Evolutionary conservation across 257 asterid genomes (phyloP), one percentile per base, ranked within the genome.

Genomic region (Handroanthus guayacan): DNA sequence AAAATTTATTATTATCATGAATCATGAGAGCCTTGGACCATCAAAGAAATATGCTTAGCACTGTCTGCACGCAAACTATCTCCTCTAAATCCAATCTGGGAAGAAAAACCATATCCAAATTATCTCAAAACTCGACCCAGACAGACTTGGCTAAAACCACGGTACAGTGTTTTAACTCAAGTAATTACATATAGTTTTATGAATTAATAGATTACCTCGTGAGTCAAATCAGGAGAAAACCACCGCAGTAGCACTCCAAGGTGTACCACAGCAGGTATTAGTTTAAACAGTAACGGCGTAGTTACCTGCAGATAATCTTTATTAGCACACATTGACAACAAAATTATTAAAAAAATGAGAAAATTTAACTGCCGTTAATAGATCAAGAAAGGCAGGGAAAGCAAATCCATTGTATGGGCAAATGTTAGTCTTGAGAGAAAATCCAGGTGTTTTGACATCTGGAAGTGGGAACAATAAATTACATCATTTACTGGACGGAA

Each of bases 271-370:
- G 86, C 91, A 75, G 96, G 97, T 81, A 90, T 92, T 86, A 90
- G 82, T 85, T 90, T 92, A 90, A 92, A 92, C 54, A 92, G 82
- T 69, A 92, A 85, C 39, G 97, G 96, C 36, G 96, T 92, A 43
- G 97, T 92, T 50, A 92, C 92, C 97, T 89, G 88, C 86, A 77
- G 45, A 76, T 74, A 60, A 44, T 43, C 73, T 54, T 68, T 55
- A 57, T 90, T 41, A 81, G 83, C 75, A 77, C 18, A 54, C 44
- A 61, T 41, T 16, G 25, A 62, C 55, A 67, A 68, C 54, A 66
- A 36, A 52, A n/a, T 34, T 74, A 14, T 34, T 58, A 9, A 54
- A 50, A 62, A 39, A 3, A 62, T 51, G 3, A 37, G 55, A 57
- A 2, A 44, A 43, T 43, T 18, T 61, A 13, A 44, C 36, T 25